Evolutionary conservation across 1,284 basidiomycete species (phyloP).

Genomic region (Garcileccinum viscosum): DNA sequence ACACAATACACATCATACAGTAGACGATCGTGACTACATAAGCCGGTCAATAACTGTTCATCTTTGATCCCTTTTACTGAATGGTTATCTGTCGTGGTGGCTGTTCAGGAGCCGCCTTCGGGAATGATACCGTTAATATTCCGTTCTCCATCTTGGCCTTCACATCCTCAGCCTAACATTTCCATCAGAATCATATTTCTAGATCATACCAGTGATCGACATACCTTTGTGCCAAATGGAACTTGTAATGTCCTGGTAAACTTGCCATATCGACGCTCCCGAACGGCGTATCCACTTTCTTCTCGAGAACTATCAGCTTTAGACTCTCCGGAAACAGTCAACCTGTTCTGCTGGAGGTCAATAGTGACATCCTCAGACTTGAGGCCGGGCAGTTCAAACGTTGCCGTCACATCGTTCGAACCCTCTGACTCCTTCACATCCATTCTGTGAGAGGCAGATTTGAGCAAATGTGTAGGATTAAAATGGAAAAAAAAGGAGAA

Average conservation of each 20-base stretch:
- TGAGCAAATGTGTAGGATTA: neutral
- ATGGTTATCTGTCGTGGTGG: conserved; percentile 7
- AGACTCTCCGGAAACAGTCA: conserved; percentile 17
- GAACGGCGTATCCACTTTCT: conserved; percentile 42
- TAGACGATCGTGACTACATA: too few species aligned
- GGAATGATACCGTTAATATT: neutral
- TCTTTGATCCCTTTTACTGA: neutral
- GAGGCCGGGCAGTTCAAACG: conserved; percentile 51
- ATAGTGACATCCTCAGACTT: conserved; percentile 48
- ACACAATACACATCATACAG: too few species aligned
- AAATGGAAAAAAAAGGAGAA: neutral
- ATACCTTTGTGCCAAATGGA: conserved; percentile 8
- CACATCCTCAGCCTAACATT: neutral
- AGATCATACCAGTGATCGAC: too few species aligned
- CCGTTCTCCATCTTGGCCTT: conserved; percentile 18
- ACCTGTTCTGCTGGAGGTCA: conserved; percentile 43
- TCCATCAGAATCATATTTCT: neutral
- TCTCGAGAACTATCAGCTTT: conserved; percentile 22
- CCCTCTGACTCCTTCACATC: conserved; percentile 32
- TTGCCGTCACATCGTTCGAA: conserved; percentile 42
- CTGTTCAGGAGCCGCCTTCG: neutral
- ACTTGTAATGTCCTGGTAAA: conserved; percentile 1
- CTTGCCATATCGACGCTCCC: conserved; percentile 36
- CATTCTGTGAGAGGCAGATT: conserved; percentile 26
- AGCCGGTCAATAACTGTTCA: neutral